phyloP scores from a whole-genome alignment of 768 basidiomycete genomes.

The Tulasnella sp. region DNA sequence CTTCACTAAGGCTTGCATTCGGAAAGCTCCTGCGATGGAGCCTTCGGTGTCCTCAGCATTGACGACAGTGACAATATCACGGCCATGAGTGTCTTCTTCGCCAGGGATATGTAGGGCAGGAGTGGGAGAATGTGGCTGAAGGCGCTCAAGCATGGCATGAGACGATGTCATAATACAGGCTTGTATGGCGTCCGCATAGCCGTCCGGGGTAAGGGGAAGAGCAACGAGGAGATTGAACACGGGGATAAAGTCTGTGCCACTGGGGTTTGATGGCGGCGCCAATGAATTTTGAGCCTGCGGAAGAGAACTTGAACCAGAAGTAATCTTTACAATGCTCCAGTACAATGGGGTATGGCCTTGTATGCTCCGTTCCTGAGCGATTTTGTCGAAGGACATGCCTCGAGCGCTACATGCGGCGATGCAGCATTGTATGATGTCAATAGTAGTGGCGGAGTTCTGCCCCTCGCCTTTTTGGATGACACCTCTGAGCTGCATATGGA shows the following conservation, averaged over 20 bases:
- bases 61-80: conserved; percentile 36
- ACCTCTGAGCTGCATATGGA: conserved; percentile 32
- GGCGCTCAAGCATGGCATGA: conserved; percentile 48
- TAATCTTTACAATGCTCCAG: conserved; percentile 59
- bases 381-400: conserved; percentile 38
- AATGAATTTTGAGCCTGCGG: not conserved
- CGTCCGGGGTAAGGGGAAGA: conserved; percentile 33
- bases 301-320: conserved; percentile 1
- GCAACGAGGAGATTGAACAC: conserved; percentile 47
- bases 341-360: conserved; percentile 59
- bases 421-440: conserved; percentile 49
- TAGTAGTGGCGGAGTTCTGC: conserved; percentile 20
- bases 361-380: conserved; percentile 54
- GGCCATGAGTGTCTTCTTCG: conserved; percentile 40
- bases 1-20: conserved; percentile 29
- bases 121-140: conserved; percentile 31
- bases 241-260: conserved; percentile 23
- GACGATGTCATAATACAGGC: conserved; percentile 58
- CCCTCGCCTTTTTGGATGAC: conserved; percentile 27
- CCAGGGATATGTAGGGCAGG: not conserved
- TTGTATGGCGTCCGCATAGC: conserved; percentile 49
- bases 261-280: no score
- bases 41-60: conserved; percentile 12
- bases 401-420: conserved; percentile 46
- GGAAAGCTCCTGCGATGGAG: conserved; percentile 45